A percentile compares a stretch with the other conserved stretches of the same genome.
Evolutionary conservation across 2,329 filamentous ascomycete species (phyloP).

Genomic region (Trichoderma endophyticum): DNA sequence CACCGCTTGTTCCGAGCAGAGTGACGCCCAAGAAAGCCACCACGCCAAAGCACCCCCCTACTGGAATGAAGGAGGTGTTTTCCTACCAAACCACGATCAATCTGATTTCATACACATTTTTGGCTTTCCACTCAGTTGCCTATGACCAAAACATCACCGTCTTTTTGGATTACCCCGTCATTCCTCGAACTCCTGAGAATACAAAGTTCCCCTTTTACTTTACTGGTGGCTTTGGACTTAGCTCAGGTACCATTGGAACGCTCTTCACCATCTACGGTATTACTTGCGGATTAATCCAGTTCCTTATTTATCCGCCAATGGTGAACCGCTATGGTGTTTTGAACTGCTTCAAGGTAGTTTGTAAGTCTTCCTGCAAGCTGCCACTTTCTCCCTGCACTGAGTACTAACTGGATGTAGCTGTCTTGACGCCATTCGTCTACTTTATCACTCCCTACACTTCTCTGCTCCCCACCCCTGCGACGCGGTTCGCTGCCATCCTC

Average conservation of each 20-base stretch:
- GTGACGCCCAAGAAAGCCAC: conserved; percentile 21
- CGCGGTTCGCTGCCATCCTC: conserved; percentile 62
- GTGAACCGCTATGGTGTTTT: conserved; percentile 72
- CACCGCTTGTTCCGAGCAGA: conserved; percentile 12
- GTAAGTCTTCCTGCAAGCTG: conserved; percentile 31
- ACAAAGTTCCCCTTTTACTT: conserved; percentile 75
- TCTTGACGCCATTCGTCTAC: conserved; percentile 72
- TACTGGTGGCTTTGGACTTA: conserved; percentile 71
- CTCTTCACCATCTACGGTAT: conserved; percentile 84
- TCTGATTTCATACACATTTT: conserved; percentile 71
- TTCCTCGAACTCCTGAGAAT: conserved; percentile 56
- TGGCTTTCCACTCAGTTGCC: conserved; percentile 78
- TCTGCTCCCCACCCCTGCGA: conserved; percentile 48
- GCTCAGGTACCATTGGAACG: conserved; percentile 72
- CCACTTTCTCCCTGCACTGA: not conserved
- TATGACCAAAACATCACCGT: conserved; percentile 88
- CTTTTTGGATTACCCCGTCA: conserved; percentile 73
- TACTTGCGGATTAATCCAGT: conserved; percentile 76
- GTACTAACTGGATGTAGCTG: conserved; percentile 37
- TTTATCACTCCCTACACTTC: conserved; percentile 77
- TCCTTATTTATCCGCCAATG: conserved; percentile 76
- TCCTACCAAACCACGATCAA: conserved; percentile 71
- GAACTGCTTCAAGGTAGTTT: conserved; percentile 65
- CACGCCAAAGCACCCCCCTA: conserved; percentile 25
- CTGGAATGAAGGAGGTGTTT: conserved; percentile 62